phyloP scores from a whole-genome alignment of 306 rosid species.

The Notholithocarpus densiflorus region DNA sequence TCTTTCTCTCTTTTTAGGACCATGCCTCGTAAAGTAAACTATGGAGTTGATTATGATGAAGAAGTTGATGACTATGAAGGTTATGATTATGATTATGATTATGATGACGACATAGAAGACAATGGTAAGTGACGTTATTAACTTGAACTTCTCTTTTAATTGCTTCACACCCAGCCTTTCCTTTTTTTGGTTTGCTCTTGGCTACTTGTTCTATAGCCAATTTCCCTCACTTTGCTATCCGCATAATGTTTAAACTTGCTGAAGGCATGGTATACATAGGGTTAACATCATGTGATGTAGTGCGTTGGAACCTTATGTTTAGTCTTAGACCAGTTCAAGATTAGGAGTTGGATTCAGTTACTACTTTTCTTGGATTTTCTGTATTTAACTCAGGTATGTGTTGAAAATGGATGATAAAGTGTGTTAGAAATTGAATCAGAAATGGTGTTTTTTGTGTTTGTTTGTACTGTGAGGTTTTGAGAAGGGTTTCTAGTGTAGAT shows the following conservation, averaged over 20 bases:
- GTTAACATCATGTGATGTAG: no score
- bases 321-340: no score
- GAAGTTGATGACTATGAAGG: constrained; percentile 50
- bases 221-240: no score
- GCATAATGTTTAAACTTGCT: not conserved
- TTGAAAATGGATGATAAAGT: no score
- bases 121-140: constrained; percentile 39
- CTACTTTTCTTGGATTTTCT: no score
- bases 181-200: not conserved
- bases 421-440: not conserved
- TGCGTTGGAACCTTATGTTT: no score
- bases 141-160: not conserved
- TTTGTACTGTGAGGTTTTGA: not conserved
- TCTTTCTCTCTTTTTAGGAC: constrained; percentile 17
- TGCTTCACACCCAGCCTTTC: not conserved
- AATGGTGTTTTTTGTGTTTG: not conserved
- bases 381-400: no score
- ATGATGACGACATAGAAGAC: constrained; percentile 37
- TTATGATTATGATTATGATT: constrained; percentile 16
- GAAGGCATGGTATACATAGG: no score
- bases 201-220: not conserved
- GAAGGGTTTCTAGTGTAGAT: not conserved
- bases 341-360: no score
- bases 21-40: constrained; percentile 84
- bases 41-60: constrained; percentile 61